Percentiles rank a stretch among this genome's conserved stretches.
Conservation (phyloP, 202 grass and related monocot species). For the Cymbopogon flexuosus region DNA sequence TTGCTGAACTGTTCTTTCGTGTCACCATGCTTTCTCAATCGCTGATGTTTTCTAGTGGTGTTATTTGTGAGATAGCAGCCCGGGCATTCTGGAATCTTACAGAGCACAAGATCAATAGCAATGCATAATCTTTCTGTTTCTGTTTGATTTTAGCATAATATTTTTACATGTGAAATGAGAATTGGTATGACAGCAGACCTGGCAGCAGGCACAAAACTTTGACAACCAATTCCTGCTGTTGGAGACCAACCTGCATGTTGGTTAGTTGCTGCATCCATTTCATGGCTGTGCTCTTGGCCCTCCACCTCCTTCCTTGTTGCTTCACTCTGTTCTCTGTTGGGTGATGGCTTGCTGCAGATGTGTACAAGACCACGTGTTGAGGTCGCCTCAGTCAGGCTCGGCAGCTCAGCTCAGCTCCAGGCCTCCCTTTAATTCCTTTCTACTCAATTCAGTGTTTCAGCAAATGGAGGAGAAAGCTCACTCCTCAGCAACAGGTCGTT, state of each 20-base stretch:
- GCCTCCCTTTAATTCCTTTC: neutral
- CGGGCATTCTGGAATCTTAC: neutral
- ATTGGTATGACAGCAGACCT: slow-evolving; percentile 18
- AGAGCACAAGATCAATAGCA: neutral
- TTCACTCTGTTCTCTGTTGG: slow-evolving; percentile 19
- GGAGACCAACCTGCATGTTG: slow-evolving; percentile 29
- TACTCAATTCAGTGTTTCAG: too few relatives aligned
- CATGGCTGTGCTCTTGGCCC: neutral
- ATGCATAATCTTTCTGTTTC: neutral
- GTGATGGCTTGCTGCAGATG: neutral
- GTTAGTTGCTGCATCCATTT: slow-evolving; percentile 37
- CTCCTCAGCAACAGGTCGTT: neutral
- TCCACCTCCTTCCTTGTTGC: slow-evolving; percentile 21
- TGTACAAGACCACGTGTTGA: slow-evolving; percentile 13
- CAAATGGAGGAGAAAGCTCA: too few relatives aligned
- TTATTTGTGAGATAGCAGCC: neutral
- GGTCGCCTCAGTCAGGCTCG: neutral
- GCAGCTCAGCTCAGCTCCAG: neutral
- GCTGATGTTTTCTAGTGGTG: neutral
- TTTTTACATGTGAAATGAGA: neutral
- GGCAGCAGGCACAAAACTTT: slow-evolving; percentile 19
- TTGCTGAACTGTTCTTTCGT: neutral
- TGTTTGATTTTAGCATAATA: neutral
- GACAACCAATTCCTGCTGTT: slow-evolving; percentile 26
- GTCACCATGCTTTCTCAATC: neutral